Conservation (phyloP, 2,329 filamentous ascomycete species). For the Berkeleyomyces basicola region DNA sequence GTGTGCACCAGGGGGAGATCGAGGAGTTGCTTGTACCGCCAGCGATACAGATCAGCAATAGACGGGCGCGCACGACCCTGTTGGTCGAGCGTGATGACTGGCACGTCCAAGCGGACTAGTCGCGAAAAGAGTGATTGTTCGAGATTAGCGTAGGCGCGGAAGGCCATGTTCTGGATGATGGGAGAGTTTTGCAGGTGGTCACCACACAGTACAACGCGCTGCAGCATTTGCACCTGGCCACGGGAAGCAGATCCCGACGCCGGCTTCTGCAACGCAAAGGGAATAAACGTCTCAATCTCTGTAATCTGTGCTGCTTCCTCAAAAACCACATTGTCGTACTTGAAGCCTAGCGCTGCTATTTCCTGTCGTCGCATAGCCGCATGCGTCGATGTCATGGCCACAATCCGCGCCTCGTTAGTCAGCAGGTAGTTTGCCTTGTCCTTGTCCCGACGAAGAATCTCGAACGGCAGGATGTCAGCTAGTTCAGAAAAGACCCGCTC, state of each 20-base stretch:
- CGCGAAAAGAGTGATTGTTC: constrained; percentile 91
- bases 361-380: constrained; percentile 87
- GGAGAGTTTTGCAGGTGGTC: constrained; percentile 96
- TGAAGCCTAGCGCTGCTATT: constrained; percentile 82
- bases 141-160: constrained; percentile 86
- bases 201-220: constrained; percentile 80
- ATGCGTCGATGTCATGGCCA: constrained; percentile 98
- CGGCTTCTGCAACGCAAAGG: constrained; percentile 76
- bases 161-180: constrained; percentile 84
- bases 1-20: constrained; percentile 61
- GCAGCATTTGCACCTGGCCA: constrained; percentile 40
- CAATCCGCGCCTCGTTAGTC: constrained; percentile 87
- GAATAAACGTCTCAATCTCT: constrained; percentile 93
- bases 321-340: constrained; percentile 96
- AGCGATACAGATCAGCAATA: constrained; percentile 79
- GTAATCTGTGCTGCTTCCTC: constrained; percentile 97
- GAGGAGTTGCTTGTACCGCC: constrained; percentile 71
- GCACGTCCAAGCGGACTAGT: constrained; percentile 81
- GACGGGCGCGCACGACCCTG: constrained; percentile 81
- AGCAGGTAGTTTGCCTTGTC: constrained; percentile 95
- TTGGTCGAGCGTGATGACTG: constrained; percentile 74
- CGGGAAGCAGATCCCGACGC: constrained; percentile 33
- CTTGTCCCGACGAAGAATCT: constrained; percentile 72
- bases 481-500: constrained; percentile 81
- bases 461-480: constrained; percentile 85